A percentile compares a stretch with the other conserved stretches of the same genome.
Conservation (phyloP, 176 grass and related monocot species). For the Phyllostachys edulis region DNA sequence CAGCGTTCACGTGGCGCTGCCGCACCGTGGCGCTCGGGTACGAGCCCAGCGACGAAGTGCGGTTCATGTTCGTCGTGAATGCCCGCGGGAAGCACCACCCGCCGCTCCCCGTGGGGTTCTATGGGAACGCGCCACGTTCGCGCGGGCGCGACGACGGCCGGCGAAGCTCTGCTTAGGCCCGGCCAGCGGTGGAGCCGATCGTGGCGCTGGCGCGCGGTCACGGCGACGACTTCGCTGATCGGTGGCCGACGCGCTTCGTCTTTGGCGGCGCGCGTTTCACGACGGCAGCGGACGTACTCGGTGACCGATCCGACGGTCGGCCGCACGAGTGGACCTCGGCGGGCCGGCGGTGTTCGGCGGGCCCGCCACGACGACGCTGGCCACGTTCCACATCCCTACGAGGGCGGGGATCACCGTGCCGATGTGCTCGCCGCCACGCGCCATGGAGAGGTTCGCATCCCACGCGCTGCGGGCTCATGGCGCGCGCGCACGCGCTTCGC, state of each 20-base stretch:
- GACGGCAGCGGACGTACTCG: conserved; percentile 30
- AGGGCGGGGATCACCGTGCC: conserved; percentile 36
- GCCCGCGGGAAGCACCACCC: not conserved
- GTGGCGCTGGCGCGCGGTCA: conserved; percentile 26
- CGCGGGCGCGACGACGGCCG: conserved; percentile 27
- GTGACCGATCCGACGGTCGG: conserved; percentile 40
- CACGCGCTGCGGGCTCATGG: too few relatives aligned
- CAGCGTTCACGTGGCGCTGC: conserved; percentile 39
- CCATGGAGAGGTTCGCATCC: conserved; percentile 27
- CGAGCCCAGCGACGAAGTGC: not conserved
- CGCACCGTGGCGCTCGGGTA: conserved; percentile 34
- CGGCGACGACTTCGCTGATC: conserved; percentile 35
- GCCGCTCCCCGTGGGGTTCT: conserved; percentile 46
- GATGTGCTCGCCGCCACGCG: conserved; percentile 3
- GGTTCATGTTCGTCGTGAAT: too few relatives aligned
- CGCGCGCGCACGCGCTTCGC: too few relatives aligned
- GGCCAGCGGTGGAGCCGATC: conserved; percentile 32
- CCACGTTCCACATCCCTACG: conserved; percentile 19
- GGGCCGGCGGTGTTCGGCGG: conserved; percentile 34
- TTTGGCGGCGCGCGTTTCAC: conserved; percentile 36
- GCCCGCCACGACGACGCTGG: conserved; percentile 32
- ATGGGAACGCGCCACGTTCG: conserved; percentile 45
- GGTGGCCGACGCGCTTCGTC: conserved; percentile 29
- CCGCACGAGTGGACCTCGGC: conserved; percentile 39
- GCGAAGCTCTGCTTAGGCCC: conserved; percentile 32